Base-by-base conservation (phyloP, 2,329 filamentous ascomycete genomes). In the Aspergillus candidus region DNA sequence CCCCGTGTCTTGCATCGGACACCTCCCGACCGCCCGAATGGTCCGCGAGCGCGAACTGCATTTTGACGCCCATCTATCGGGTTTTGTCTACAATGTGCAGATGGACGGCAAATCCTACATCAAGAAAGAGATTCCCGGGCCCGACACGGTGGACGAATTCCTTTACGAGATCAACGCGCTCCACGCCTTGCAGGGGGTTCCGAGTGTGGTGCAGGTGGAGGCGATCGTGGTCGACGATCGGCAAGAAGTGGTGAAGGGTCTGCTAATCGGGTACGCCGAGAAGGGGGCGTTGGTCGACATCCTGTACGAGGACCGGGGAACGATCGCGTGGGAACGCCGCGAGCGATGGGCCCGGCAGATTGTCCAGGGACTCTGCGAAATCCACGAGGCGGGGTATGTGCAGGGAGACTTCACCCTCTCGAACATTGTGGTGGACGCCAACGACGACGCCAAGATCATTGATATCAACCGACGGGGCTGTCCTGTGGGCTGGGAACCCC, bases 391-490 rank as follows among this genome's bases (percentile, higher is more conserved):
- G 15, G 93, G 93, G 4, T 97, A 94, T 63, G 93, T 98, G 10
- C 93, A 98, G 61, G 93, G 93, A 17, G 93, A 98, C 62, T 96
- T 98, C 53, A 98, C 93, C 0, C 75, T 98, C 22, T 95, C 90
- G 4, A 98, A 98, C 62, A 94, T 98, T 52, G 93, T 98, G 49
- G 85, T 98, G 58, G 88, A 97, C 63, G 76, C 77, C 11, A 70
- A 85, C 35, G 83, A 89, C 60, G 78, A 96, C 59, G 93, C 91
- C 7, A 91, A 94, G 59, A 97, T 98, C 54, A 98, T 98, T 60
- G 93, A 98, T 66, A 96, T 98, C 71, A 98, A 98, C 69, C 79
- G 93, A 43, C 78, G 93, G 56, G 93, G 93, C n/a, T 98, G 93
- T 58, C 93, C 93, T 0, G 87, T 97, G 4, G 91, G 91, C 17